Evolutionary conservation across 179 eudicot species (phyloP).

Genomic region (Drosera spatulata): DNA sequence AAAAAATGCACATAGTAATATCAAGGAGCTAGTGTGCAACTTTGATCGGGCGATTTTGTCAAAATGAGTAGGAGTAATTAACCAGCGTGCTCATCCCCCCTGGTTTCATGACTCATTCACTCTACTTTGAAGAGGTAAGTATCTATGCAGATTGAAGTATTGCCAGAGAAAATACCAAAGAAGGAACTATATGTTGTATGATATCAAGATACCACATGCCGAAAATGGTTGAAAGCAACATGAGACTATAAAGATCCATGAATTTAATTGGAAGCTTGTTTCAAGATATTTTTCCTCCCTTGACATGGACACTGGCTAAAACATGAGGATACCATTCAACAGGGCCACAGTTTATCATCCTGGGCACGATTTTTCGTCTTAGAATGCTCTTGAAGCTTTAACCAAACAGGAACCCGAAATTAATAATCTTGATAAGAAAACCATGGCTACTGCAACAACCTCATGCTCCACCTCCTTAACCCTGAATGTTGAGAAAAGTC

Average conservation of each 20-base stretch:
- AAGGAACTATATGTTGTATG: too few relatives aligned
- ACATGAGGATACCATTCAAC: neutral
- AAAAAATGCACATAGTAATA: too few relatives aligned
- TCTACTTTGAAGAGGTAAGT: too few relatives aligned
- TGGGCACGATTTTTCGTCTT: neutral
- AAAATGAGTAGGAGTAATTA: too few relatives aligned
- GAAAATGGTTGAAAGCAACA: neutral
- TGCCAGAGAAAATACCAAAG: too few relatives aligned
- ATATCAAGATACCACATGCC: too few relatives aligned
- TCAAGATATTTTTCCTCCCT: neutral
- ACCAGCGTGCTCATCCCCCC: too few relatives aligned
- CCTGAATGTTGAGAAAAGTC: too few relatives aligned
- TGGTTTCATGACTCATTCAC: too few relatives aligned
- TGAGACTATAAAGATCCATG: neutral
- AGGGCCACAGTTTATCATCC: neutral
- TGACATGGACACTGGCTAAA: neutral
- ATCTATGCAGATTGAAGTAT: too few relatives aligned
- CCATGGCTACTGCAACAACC: neutral
- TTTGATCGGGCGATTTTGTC: too few relatives aligned
- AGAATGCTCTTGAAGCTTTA: neutral
- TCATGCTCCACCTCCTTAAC: neutral
- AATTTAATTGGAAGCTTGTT: neutral
- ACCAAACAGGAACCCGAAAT: neutral
- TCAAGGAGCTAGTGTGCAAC: too few relatives aligned
- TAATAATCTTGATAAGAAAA: neutral